phyloP scores from a whole-genome alignment of 2,329 filamentous ascomycete genomes.

The Septoria petroselini region DNA sequence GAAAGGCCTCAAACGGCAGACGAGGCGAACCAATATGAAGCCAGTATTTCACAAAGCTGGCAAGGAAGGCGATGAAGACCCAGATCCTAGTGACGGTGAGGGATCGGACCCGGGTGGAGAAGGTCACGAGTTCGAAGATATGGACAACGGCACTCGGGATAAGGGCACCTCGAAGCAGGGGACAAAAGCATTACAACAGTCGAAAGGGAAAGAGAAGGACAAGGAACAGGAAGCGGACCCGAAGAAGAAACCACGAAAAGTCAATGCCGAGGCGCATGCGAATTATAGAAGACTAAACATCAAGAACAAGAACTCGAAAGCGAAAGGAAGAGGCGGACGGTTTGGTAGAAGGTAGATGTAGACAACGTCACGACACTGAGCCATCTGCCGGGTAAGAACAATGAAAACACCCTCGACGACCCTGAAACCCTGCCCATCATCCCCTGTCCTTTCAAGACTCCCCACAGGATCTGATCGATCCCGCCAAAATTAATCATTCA shows the following conservation, averaged over 20 bases:
- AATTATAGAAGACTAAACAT: slow-evolving; percentile 52
- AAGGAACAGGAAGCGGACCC: slow-evolving; percentile 22
- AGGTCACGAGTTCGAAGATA: slow-evolving; percentile 11
- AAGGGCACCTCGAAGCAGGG: slow-evolving; percentile 6
- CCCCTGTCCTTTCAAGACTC: no score
- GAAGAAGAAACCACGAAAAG: slow-evolving; percentile 44
- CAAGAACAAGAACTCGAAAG: slow-evolving; percentile 48
- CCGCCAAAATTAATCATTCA: no score
- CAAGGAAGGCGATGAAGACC: slow-evolving; percentile 25
- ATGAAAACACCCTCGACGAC: no score
- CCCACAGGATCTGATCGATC: no score
- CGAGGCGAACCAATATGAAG: slow-evolving; percentile 60
- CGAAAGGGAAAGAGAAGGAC: slow-evolving; percentile 12
- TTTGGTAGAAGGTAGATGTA: slow-evolving; percentile 33
- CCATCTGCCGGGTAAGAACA: no score
- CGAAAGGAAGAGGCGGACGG: slow-evolving; percentile 44
- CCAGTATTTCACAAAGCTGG: slow-evolving; percentile 35
- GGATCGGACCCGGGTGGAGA: slow-evolving; percentile 1
- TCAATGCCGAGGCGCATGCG: slow-evolving; percentile 47
- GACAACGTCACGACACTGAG: no score
- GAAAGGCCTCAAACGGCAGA: slow-evolving; percentile 78
- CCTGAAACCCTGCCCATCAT: no score
- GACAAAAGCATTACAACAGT: background rate
- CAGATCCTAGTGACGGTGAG: slow-evolving; percentile 14
- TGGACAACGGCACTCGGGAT: background rate